These are phyloP conservation scores for Rhodotorula sp. DNA, from an alignment of 1,284 basidiomycete species.

Conservation along the genomic window DNA sequence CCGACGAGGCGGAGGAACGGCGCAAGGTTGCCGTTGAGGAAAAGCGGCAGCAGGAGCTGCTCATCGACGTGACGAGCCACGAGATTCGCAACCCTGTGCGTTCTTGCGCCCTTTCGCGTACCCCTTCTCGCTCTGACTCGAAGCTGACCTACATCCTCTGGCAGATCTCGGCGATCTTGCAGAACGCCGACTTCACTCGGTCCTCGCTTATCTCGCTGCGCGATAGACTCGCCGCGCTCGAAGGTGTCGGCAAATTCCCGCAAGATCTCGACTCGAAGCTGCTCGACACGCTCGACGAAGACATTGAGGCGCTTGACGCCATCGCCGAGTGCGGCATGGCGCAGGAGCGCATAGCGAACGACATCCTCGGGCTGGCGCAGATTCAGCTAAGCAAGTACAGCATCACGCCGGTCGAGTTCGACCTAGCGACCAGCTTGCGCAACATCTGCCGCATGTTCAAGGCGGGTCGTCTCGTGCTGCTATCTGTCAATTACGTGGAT, in stretches of 20 bases:
- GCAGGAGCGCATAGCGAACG: constrained; percentile 39
- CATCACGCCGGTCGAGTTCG: constrained; percentile 34
- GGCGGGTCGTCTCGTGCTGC: background rate
- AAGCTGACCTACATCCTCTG: background rate
- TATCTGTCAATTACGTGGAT: too few relatives aligned
- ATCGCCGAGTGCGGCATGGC: constrained; percentile 35
- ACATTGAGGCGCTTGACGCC: constrained; percentile 37
- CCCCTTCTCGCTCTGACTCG: too few relatives aligned
- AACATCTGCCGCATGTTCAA: constrained; percentile 24
- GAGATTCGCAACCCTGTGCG: constrained; percentile 35
- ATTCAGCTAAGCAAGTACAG: constrained; percentile 36
- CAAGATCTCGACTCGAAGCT: constrained; percentile 13
- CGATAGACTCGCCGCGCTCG: constrained; percentile 3
- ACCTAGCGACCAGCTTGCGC: constrained; percentile 28
- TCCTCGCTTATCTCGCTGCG: constrained; percentile 25
- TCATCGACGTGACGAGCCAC: constrained; percentile 37
- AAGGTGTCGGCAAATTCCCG: constrained; percentile 4
- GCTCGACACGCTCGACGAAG: constrained; percentile 24
- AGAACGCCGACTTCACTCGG: constrained; percentile 34
- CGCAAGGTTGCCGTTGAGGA: constrained; percentile 22
- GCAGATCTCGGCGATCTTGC: constrained; percentile 29
- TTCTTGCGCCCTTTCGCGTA: background rate
- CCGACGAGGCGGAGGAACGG: constrained; percentile 24
- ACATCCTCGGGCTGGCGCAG: constrained; percentile 38
- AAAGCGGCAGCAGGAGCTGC: constrained; percentile 31